Base-by-base conservation (phyloP, 2,329 filamentous ascomycete species). In the Penicillium sp. region DNA sequence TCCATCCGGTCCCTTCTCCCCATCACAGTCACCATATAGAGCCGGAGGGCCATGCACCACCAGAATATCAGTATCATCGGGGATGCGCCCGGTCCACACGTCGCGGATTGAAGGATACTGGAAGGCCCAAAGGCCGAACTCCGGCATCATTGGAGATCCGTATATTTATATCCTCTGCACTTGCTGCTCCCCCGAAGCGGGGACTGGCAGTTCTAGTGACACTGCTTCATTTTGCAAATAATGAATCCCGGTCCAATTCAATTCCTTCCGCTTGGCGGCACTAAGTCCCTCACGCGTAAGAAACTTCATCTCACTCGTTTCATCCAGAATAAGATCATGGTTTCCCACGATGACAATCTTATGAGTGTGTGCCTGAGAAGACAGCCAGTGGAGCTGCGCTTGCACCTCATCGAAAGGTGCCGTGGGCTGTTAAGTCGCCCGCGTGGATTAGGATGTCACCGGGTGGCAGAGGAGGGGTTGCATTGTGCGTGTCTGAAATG, bases 321-420 rank as follows among this genome's bases (percentile, higher is more conserved):
- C 33, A 39, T 69, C 64, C 9, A 71, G 58, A 4, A 65, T 40
- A 6, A 76, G 52, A 50, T 81, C 78, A 56, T 81, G 79, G 51
- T 81, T 82, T 4, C 79, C 80, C 16, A 74, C 78, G 6, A 82
- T 66, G 5, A 80, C 70, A 41, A 81, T 68, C 61, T 82, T 82
- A 65, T 77, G 62, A 6, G 55, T 44, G 55, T 80, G 78, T 0
- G 75, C 68, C 52, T 76, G 75, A 0, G 63, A 46, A 9, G 64
- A 62, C 10, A 82, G 64, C 80, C 79, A 83, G n/a, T 63, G 53
- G 10, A 81, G 58, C 11, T 72, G 62, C 2, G 69, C 68, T 46
- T 76, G 65, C 0, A 81, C 60, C 58, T 81, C 78, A 5, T 68
- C 61, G n/a, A 21, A 74, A 68, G 0, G 76, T 74, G n/a, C 78